Evolutionary conservation across 2,329 filamentous ascomycete genomes (phyloP), one percentile per base, ranked within the genome.

Genomic region (Pestalotiopsis sp.): DNA sequence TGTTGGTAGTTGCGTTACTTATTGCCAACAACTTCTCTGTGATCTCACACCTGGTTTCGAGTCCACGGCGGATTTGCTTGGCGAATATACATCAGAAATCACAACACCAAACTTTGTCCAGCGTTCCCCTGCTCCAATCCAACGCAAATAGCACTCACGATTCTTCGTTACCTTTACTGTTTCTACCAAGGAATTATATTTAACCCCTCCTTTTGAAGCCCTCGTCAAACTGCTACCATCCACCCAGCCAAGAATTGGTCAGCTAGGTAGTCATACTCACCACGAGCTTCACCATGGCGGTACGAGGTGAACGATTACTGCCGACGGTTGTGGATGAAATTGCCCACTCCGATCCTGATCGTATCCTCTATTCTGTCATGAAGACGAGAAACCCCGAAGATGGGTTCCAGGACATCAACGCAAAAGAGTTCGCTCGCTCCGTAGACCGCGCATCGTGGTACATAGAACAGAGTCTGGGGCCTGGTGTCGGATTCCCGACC

Each of bases 381-480:
- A 72, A 70, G 60, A 74, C 73, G 1, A 71, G 67, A 17, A 56
- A 76, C 11, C 69, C 70, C 3, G 64, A 68, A 5, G 73, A 75
- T 65, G 74, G 74, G 7, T 77, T 76, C 41, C 52, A 60, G 5
- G 72, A 75, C 64, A 68, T 76, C 52, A 60, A n/a, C 25, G 72
- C 69, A 1, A 64, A n/a, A 2, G 63, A 41, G 0, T 73, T 77
- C 45, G 70, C 73, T 17, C 68, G 56, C 1, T 73, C 74, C 12
- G 72, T 75, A 3, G 58, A 76, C 70, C 74, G 77, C 5, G 73
- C 76, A 27, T 72, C 79, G 0, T 78, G 76, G 76, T 75, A 77
- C 62, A 72, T 83, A 14, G 72, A 79, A 13, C 64, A 73, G 27
- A 72, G 66, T 3, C 68, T 83, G 38, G 79, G 76, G 1, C 73